Base-by-base conservation (phyloP, 768 basidiomycete genomes). In the Mycena indigotica region DNA sequence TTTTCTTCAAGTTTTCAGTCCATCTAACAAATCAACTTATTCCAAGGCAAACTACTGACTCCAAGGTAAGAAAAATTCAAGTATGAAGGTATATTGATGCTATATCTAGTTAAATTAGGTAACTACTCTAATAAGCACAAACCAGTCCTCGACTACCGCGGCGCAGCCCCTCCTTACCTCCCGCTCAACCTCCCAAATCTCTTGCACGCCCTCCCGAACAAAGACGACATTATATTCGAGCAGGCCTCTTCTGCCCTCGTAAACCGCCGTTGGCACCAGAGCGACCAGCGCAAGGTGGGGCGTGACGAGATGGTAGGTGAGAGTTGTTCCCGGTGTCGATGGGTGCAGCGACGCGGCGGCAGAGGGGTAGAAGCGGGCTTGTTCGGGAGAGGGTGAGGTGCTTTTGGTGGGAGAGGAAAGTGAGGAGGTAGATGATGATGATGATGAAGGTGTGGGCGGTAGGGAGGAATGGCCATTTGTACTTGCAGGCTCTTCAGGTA, bases 201-300 rank as follows among this genome's bases (percentile, higher is more conserved):
- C 89, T 70, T 88, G 84, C 49, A 92, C 82, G 0, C 93, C 93
- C 69, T 86, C 87, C 65, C 93, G 73, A 69, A 95, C 89, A 71
- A 86, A 92, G 32, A 91, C 87, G 2, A 94, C 87, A 65, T 95
- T 95, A 72, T 88, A 93, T 67, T 95, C 93, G 28, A 95, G 77
- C 45, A 93, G 75, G 21, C 89, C 90, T 17, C 89, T 78, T 53
- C 87, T 80, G 58, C 82, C 79, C 52, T 92, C 88, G 62, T 83
- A 92, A 46, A 90, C 84, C 28, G 79, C 75, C 2, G 89, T 88
- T 25, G 89, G 89, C 17, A 94, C 68, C 51, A 93, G 74, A 2
- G 89, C 88, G 52, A 94, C 74, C 50, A 90, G 75, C 15, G 86
- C 86, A 23, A 91, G 80, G 55, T 83, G 84, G 56, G 83, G 81